These are phyloP conservation scores for Mimosa bimucronata DNA, from an alignment of 306 rosid species.

Conservation along the genomic window DNA sequence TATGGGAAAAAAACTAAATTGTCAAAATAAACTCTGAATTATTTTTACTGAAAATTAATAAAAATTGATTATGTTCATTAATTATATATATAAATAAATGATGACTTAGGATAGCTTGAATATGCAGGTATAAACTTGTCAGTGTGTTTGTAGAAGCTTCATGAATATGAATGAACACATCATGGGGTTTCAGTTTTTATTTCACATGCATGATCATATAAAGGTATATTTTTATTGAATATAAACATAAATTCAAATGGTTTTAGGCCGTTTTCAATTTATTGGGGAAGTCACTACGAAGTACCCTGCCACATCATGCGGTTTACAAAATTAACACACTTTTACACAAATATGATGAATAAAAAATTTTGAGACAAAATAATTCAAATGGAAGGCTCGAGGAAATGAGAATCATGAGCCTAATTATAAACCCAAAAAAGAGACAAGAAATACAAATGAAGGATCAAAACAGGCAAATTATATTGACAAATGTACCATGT, in stretches of 20 bases:
- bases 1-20: not conserved
- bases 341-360: not conserved
- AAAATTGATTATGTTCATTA: not conserved
- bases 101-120: not conserved
- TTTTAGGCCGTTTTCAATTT: not conserved
- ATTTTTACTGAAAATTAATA: not conserved
- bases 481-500: slow-evolving; percentile 12
- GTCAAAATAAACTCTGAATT: not conserved
- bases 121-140: not conserved
- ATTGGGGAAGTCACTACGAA: slow-evolving; percentile 31
- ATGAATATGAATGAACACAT: not conserved
- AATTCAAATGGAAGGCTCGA: slow-evolving; percentile 52
- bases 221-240: not conserved
- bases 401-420: slow-evolving; percentile 53
- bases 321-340: not conserved
- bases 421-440: slow-evolving; percentile 20
- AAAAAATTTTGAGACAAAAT: slow-evolving; percentile 1
- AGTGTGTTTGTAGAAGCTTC: not conserved
- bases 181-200: not conserved
- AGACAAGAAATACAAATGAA: slow-evolving; percentile 6
- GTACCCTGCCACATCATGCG: slow-evolving; percentile 33
- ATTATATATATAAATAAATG: not conserved
- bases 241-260: not conserved
- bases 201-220: too few relatives aligned
- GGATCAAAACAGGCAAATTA: slow-evolving; percentile 24